Base-by-base conservation (phyloP, 768 basidiomycete species). In the Trametopsis cervina region DNA sequence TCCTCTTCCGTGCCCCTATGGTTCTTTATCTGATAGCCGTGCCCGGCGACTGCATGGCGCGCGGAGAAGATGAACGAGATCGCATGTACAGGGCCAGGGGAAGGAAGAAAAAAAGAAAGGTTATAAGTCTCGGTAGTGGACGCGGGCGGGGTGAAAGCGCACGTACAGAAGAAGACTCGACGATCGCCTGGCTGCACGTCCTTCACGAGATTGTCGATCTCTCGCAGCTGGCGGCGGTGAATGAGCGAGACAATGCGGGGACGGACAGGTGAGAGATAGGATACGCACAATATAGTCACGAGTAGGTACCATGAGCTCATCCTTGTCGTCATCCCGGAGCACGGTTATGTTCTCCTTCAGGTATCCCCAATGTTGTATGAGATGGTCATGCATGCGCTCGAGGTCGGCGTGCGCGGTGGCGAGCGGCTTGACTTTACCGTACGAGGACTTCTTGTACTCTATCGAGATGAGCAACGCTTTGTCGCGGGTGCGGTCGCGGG, bases 161-260 rank as follows among this genome's bases (percentile, higher is more conserved):
- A 45, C 62, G 9, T 29, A 64, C 63, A 64, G 20, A 59, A 46
- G 23, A 64, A 61, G 6, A 44, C 51, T 12, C 60, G 54, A 20
- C 21, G 51, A 40, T 64, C 63, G 18, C 57, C 62, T 1, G 53
- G 17, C n/a, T 46, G 48, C 1, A 53, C 60, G 38, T 48, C 53
- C 6, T 20, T 1, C 33, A 60, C 56, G 20, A 59, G 51, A 7
- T 21, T 35, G 6, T 37, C 23, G 11, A 61, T 36, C 49, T 57
- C 51, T 2, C 37, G 35, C 17, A 56, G 40, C 59, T 60, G 40
- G 35, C 21, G 15, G n/a, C n/a, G n/a, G n/a, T n/a, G n/a, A n/a
- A n/a, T n/a, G n/a, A n/a, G n/a, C n/a, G n/a, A n/a, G 20, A 44
- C 0, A 5, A 23, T 35, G 39, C 22, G 44, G 27, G 5, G 13